These are phyloP conservation scores for Clarireedia sp. DNA, from an alignment of 2,329 filamentous ascomycete species.

Conservation along the genomic window DNA sequence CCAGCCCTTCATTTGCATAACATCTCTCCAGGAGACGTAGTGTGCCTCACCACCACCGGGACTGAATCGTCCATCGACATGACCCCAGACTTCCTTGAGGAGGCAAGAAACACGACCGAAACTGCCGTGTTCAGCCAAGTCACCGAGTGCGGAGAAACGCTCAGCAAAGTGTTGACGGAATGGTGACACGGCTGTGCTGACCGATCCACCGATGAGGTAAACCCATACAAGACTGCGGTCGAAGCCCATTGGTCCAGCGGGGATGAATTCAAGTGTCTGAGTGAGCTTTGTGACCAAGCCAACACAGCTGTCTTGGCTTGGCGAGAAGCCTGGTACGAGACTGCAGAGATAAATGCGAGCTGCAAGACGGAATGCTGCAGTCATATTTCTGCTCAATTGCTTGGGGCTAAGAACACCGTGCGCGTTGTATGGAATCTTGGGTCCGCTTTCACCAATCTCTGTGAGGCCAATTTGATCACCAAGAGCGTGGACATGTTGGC, in stretches of 20 bases:
- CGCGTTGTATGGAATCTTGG: constrained; percentile 53
- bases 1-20: constrained; percentile 87
- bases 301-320: constrained; percentile 63
- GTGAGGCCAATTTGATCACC: constrained; percentile 79
- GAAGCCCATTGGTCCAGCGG: constrained; percentile 71
- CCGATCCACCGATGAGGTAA: constrained; percentile 76
- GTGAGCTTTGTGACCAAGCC: constrained; percentile 73
- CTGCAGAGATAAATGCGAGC: constrained; percentile 96
- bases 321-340: constrained; percentile 80
- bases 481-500: constrained; percentile 81
- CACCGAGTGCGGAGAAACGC: constrained; percentile 65
- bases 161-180: constrained; percentile 76
- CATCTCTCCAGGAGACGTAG: constrained; percentile 87
- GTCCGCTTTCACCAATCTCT: constrained; percentile 53
- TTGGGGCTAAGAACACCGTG: constrained; percentile 73
- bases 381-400: constrained; percentile 82
- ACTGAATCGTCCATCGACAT: constrained; percentile 51
- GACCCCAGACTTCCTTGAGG: constrained; percentile 72
- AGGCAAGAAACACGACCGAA: constrained; percentile 77
- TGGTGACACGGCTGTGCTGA: constrained; percentile 60
- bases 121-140: constrained; percentile 70
- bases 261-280: constrained; percentile 71
- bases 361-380: constrained; percentile 80
- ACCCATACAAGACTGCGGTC: constrained; percentile 93
- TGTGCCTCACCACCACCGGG: constrained; percentile 38